Evolutionary conservation across 495 filamentous ascomycete species (phyloP).

Genomic region (Penicillium macrosclerotiorum): DNA sequence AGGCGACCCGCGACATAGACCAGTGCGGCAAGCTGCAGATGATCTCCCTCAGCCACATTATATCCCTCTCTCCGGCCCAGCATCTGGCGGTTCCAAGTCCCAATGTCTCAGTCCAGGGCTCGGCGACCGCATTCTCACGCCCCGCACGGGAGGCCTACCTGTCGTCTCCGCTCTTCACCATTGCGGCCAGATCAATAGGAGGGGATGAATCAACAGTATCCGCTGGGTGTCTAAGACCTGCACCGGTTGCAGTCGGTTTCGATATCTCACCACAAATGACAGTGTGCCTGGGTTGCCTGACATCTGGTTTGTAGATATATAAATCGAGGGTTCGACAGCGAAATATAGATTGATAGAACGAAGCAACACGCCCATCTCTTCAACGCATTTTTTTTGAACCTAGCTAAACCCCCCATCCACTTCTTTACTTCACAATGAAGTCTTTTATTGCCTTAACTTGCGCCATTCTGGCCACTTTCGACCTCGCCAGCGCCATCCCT

Average conservation of each 20-base stretch:
- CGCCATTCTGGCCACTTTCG: constrained; percentile 17
- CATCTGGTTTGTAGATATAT: constrained; percentile 12
- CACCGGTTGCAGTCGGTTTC: constrained; percentile 3
- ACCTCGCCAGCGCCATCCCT: constrained; percentile 15
- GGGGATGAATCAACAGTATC: background rate
- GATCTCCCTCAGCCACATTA: constrained; percentile 8
- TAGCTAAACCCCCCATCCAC: too few relatives aligned
- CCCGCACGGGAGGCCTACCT: constrained; percentile 4
- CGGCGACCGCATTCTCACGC: constrained; percentile 1
- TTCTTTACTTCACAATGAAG: constrained; percentile 19
- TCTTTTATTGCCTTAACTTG: constrained; percentile 16
- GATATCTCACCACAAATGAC: constrained; percentile 7
- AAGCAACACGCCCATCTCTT: background rate
- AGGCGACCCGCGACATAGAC: too few relatives aligned
- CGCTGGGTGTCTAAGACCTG: constrained; percentile 23
- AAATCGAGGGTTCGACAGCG: too few relatives aligned
- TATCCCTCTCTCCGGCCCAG: constrained; percentile 1
- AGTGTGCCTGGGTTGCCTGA: constrained; percentile 2
- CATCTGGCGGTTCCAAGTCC: constrained; percentile 8
- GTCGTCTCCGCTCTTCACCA: constrained; percentile 3
- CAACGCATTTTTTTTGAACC: background rate
- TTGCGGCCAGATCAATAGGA: background rate
- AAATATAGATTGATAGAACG: too few relatives aligned
- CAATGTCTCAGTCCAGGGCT: constrained; percentile 13
- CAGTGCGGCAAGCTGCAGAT: too few relatives aligned